A percentile compares a stretch with the other conserved stretches of the same genome.
These are phyloP conservation scores for Fusarium sp. DNA, from an alignment of 2,329 filamentous ascomycete species.

Conservation along the genomic window DNA sequence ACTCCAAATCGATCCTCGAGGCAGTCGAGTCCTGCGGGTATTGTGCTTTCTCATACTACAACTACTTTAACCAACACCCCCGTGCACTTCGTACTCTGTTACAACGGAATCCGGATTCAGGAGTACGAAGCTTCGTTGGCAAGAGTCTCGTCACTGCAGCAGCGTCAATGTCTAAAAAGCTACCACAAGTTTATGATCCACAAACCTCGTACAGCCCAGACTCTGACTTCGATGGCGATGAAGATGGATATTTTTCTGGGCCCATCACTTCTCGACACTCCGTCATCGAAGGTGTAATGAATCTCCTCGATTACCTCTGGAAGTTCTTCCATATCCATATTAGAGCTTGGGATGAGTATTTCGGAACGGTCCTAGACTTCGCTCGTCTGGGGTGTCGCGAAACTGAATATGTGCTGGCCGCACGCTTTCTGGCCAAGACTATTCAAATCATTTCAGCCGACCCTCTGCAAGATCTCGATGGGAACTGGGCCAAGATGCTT, in stretches of 20 bases:
- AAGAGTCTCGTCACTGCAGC: constrained; percentile 67
- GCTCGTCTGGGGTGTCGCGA: constrained; percentile 71
- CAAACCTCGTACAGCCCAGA: constrained; percentile 5
- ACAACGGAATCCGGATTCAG: constrained; percentile 68
- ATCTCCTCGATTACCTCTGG: constrained; percentile 70
- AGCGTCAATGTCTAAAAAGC: constrained; percentile 61
- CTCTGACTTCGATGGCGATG: constrained; percentile 51
- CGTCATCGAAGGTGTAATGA: constrained; percentile 57
- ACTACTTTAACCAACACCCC: constrained; percentile 69
- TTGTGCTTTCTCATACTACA: constrained; percentile 70
- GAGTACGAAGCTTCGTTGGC: constrained; percentile 66
- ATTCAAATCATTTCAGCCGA: constrained; percentile 74
- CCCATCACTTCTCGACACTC: constrained; percentile 14
- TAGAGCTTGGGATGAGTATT: constrained; percentile 82
- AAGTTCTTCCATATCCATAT: constrained; percentile 70
- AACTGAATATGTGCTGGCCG: constrained; percentile 68
- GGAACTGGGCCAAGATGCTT: constrained; percentile 69
- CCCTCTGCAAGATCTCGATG: constrained; percentile 61
- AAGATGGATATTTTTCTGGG: constrained; percentile 39
- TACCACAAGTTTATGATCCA: constrained; percentile 62
- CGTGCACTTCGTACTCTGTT: constrained; percentile 74
- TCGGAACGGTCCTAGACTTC: constrained; percentile 76
- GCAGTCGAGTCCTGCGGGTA: constrained; percentile 62
- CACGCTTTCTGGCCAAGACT: constrained; percentile 70
- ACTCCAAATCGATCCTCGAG: constrained; percentile 63